Evolutionary conservation across 140 eudicot genomes (phyloP), one percentile per base, ranked within the genome.

Genomic region (Oenanthe javanica): DNA sequence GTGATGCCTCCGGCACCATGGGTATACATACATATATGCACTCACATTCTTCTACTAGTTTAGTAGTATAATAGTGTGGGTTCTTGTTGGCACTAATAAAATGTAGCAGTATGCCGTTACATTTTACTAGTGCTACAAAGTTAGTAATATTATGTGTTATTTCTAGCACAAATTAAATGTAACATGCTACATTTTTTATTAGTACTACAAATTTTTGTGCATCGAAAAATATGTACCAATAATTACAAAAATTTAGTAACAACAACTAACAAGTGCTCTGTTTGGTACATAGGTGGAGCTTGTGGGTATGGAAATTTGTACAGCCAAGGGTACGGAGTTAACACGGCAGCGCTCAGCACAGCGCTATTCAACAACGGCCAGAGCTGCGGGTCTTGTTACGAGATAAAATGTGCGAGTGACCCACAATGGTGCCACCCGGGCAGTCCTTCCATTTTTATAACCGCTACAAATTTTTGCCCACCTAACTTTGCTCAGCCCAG

Each of bases 1-100:
- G 90, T 76, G 98, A 93, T 79, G 98, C 98, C 82, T 93, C 98
- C 76, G 98, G 98, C 79, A 93, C 96, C 38, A 93, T 93, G 96
- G 96, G 98, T 91, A 88, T 40, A 84, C 9, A 25, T 42, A 42
- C 9, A 25, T 42, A 42, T 42, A 42, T 42, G 45, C 72, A 64
- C 52, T 52, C 51, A 18, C 74, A 40, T 48, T n/a, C 15, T 54
- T 5, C 23, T 16, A 18, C 63, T 54, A 54, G 36, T 31, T 31
- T 4, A 52, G 61, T 57, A 64, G 6, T 10, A 9, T 25, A 64
- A 0, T 61, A 7, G 2, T 7, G 18, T 15, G 6, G 10, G 5
- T 31, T 64, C 40, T 23, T 25, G 19, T 57, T 6, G 25, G 42
- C 72, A 64, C 72, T 27, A 23, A 64, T 12, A 64, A 64, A 57